A percentile compares a stretch with the other conserved stretches of the same genome.
Conservation (phyloP, 2,329 filamentous ascomycete genomes). For the Curvularia hawaiiensis region DNA sequence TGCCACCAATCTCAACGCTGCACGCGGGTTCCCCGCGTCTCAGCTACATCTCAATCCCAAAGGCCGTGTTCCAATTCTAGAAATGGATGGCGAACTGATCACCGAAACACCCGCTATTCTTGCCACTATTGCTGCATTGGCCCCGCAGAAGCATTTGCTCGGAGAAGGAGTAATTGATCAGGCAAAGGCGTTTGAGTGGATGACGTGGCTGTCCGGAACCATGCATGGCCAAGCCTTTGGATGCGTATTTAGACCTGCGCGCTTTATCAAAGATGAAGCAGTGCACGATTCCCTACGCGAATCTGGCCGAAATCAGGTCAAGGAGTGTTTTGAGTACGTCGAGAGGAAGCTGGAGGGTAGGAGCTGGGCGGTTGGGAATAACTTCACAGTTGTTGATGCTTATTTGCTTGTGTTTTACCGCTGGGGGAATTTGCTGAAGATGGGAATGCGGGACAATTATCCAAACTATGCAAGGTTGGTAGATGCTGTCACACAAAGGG, state of each 20-base stretch:
- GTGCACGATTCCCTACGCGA: slow-evolving; percentile 14
- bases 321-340: slow-evolving; percentile 1
- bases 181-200: slow-evolving; percentile 27
- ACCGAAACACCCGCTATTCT: slow-evolving; percentile 19
- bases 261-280: slow-evolving; percentile 19
- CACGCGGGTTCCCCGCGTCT: slow-evolving; percentile 16
- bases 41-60: slow-evolving; percentile 28
- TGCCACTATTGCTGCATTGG: slow-evolving; percentile 4
- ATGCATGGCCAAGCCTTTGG: slow-evolving; percentile 28
- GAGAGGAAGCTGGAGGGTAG: neutral
- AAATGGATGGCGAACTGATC: slow-evolving; percentile 25
- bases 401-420: slow-evolving; percentile 31
- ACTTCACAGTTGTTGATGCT: slow-evolving; percentile 8
- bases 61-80: slow-evolving; percentile 26
- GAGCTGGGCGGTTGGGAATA: neutral
- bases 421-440: slow-evolving; percentile 20
- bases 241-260: slow-evolving; percentile 20
- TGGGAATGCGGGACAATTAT: slow-evolving; percentile 23
- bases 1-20: slow-evolving; percentile 13
- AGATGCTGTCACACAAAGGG: slow-evolving; percentile 15
- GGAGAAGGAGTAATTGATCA: slow-evolving; percentile 21
- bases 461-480: slow-evolving; percentile 23
- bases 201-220: slow-evolving; percentile 25
- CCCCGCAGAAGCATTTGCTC: slow-evolving; percentile 21
- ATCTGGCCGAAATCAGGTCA: neutral